Percentiles rank a stretch among this genome's conserved stretches.
phyloP scores from a whole-genome alignment of 129 eudicot genomes.

The Smallanthus sonchifolius region DNA sequence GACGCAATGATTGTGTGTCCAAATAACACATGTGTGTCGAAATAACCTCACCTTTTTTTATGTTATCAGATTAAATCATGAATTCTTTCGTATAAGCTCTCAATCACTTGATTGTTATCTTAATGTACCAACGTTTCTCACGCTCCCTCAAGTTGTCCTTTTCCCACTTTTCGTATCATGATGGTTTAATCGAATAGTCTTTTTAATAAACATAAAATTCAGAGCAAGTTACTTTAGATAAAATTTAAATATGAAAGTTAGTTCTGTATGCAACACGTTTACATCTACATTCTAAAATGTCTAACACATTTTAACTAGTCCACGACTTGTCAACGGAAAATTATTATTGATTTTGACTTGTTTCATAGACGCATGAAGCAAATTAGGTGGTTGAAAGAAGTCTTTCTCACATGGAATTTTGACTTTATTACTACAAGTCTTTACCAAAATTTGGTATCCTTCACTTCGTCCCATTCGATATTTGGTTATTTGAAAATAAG shows the following conservation, averaged over 20 bases:
- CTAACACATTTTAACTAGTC: no score
- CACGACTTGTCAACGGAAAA: neutral
- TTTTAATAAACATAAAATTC: neutral
- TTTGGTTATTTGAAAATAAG: neutral
- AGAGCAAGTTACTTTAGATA: neutral
- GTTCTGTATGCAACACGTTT: neutral
- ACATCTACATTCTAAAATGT: neutral
- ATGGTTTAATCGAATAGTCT: neutral
- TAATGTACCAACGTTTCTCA: no score
- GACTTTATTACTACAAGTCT: neutral
- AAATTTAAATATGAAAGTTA: neutral
- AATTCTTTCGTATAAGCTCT: no score
- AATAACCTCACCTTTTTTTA: no score
- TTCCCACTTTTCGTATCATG: no score
- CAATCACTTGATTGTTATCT: no score
- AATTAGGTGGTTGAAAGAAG: slow-evolving; percentile 6
- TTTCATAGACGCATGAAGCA: neutral
- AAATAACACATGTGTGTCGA: no score
- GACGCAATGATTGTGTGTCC: no score
- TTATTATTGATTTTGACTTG: neutral
- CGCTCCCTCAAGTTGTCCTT: no score
- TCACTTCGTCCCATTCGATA: neutral
- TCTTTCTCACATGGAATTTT: neutral
- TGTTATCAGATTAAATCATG: no score
- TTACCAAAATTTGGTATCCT: neutral